Base-by-base conservation (phyloP, 768 basidiomycete genomes). In the Agaricus blazei region DNA sequence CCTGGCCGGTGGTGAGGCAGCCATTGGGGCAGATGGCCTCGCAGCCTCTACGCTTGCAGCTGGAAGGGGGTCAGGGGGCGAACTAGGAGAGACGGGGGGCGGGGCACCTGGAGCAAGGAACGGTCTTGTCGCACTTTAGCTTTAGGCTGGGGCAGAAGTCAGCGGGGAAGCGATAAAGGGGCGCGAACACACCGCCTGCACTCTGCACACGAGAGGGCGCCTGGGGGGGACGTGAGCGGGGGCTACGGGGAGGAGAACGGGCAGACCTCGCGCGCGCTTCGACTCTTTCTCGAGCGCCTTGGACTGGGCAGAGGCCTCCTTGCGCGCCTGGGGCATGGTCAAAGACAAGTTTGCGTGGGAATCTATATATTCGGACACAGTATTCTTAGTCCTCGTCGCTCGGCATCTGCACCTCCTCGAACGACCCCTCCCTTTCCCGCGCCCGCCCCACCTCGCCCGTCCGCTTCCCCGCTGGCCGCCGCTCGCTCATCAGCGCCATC, bases 11-110 rank as follows among this genome's bases (percentile, higher is more conserved):
- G 12, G 85, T 81, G 38, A 90, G 75, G 63, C 84, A 86, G 29
- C 86, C 87, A 61, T 88, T 88, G 3, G 87, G 87, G 68, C 88
- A 90, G 52, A 90, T 90, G 9, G 84, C 83, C 4, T 84, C 80
- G 62, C 88, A 90, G 28, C 88, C 88, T 60, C 88, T 74, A 41
- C 88, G 81, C 64, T 83, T 87, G 66, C 88, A 85, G 50, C 78
- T 79, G 56, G 31, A 34, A 9, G 50, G 50, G 31, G 9, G 38
- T 34, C 34, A 23, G 44, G 56, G 46, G 26, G 45, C 42, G 31
- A 28, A 57, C 51, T 36, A 26, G 45, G 44, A 29, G 45, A 31
- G 45, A 49, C 49, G 47, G 24, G 1, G 36, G 9, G 27, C 7
- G 29, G 52, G 59, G 48, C 23, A 78, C 79, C 79, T 80, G 48